Percentiles rank a stretch among this genome's conserved stretches.
Conservation (phyloP, 768 basidiomycete species). For the Mycena sanguinolenta region DNA sequence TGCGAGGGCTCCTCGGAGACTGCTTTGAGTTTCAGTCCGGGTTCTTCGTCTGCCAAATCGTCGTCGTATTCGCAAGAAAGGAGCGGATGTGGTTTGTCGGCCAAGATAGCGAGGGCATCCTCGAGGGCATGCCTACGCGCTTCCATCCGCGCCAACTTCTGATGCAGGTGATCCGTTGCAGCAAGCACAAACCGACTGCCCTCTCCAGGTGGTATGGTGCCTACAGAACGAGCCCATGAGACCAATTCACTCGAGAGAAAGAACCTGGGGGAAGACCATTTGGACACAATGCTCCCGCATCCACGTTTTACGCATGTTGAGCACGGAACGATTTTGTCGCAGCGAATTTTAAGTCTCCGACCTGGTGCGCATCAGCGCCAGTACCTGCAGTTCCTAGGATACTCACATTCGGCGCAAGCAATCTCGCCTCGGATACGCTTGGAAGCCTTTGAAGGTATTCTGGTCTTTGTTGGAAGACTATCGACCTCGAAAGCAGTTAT, state of each 20-base stretch:
- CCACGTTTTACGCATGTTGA: constrained; percentile 67
- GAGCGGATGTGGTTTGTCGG: constrained; percentile 58
- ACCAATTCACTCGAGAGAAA: background rate
- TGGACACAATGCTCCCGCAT: constrained; percentile 63
- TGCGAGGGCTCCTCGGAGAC: constrained; percentile 43
- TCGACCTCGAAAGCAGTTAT: constrained; percentile 23
- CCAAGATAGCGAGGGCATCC: constrained; percentile 65
- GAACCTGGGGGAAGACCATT: constrained; percentile 54
- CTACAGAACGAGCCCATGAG: constrained; percentile 44
- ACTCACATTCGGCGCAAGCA: constrained; percentile 50
- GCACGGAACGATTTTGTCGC: constrained; percentile 50
- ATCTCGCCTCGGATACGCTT: constrained; percentile 53
- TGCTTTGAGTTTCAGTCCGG: constrained; percentile 42
- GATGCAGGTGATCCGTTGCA: constrained; percentile 66
- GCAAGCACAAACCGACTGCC: constrained; percentile 69
- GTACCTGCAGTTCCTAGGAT: no score
- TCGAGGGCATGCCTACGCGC: constrained; percentile 67
- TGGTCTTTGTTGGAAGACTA: constrained; percentile 14
- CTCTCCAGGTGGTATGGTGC: constrained; percentile 67
- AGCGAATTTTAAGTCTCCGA: constrained; percentile 55
- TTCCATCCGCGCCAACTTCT: constrained; percentile 60
- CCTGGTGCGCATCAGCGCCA: no score
- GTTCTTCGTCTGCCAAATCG: constrained; percentile 37
- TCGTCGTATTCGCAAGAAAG: constrained; percentile 52
- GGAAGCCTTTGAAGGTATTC: constrained; percentile 50